Evolutionary conservation across 2,329 filamentous ascomycete species (phyloP), one percentile per base, ranked within the genome.

Genomic region (Neophaeococcomyces aloes): DNA sequence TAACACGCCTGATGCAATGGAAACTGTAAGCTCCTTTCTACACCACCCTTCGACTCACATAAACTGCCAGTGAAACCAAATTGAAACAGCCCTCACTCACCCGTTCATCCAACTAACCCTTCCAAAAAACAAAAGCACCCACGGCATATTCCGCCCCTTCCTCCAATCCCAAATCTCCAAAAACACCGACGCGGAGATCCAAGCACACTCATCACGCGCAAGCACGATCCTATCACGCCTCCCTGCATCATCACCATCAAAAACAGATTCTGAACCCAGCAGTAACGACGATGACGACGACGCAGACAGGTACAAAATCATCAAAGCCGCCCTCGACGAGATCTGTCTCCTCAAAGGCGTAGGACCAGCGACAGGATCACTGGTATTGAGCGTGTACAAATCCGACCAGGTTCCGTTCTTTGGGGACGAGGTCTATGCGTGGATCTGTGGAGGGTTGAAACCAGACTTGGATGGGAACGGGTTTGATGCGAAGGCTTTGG

Each of bases 351-450:
- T 69, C 4, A 61, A 61, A 6, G 66, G 65, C 4, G 61, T 68
- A 2, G 66, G 66, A 0, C 58, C 61, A 0, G 66, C 66, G 5
- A 68, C 65, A 1, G 64, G 63, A 2, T 66, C 65, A 1, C 52
- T 69, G 15, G 56, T 69, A 15, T 54, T 68, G 2, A 64, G 61
- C 5, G 54, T 64, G 7, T 59, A 50, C 29, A 38, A 49, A 17
- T 48, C 53, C 3, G 51, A 57, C 14, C 46, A 49, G 27, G 45
- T 62, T 1, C 65, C 65, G 0, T 69, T 68, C 35, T 68, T 64
- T 47, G 65, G 64, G 30, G 66, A 69, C 33, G 65, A 68, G 49
- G 45, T 61, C 17, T 68, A 57, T 40, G 50, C 59, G 7, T 69
- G 66, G 65, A 49, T 68, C 57, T 14, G 56, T 29, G 11, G 25